A percentile compares a stretch with the other conserved stretches of the same genome.
Evolutionary conservation across 2,329 filamentous ascomycete species (phyloP).

Genomic region (Fusarium anguioides): DNA sequence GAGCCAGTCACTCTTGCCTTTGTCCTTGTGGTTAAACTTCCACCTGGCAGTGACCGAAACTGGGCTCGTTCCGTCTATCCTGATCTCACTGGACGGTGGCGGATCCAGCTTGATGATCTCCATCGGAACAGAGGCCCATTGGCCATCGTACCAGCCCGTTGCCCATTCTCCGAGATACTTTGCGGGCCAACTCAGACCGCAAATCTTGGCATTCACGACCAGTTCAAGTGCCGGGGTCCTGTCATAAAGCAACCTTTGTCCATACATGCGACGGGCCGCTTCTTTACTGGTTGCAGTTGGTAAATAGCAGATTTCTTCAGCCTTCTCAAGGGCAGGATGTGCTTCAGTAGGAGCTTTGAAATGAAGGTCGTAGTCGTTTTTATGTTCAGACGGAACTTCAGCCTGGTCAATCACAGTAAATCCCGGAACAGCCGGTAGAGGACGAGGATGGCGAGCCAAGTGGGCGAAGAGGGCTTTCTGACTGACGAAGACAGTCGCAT

Average conservation of each 20-base stretch:
- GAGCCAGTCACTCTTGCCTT: slow-evolving; percentile 60
- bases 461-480: slow-evolving; percentile 65
- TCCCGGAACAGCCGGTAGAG: slow-evolving; percentile 61
- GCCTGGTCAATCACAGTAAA: slow-evolving; percentile 60
- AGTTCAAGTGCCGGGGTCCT: slow-evolving; percentile 59
- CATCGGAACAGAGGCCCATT: slow-evolving; percentile 60
- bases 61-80: slow-evolving; percentile 58
- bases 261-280: slow-evolving; percentile 60
- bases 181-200: slow-evolving; percentile 62
- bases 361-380: slow-evolving; percentile 66
- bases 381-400: slow-evolving; percentile 53
- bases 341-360: slow-evolving; percentile 54
- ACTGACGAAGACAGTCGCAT: slow-evolving; percentile 67
- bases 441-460: slow-evolving; percentile 64
- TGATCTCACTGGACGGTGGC: slow-evolving; percentile 59
- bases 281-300: slow-evolving; percentile 60
- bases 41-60: slow-evolving; percentile 63
- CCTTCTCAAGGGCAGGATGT: slow-evolving; percentile 57
- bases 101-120: slow-evolving; percentile 61
- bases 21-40: slow-evolving; percentile 63
- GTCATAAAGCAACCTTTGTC: slow-evolving; percentile 59
- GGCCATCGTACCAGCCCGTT: slow-evolving; percentile 67
- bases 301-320: slow-evolving; percentile 53
- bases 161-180: slow-evolving; percentile 67
- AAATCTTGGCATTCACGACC: slow-evolving; percentile 60